Conservation (phyloP, 2,329 filamentous ascomycete species). For the Botrytis deweyae region DNA sequence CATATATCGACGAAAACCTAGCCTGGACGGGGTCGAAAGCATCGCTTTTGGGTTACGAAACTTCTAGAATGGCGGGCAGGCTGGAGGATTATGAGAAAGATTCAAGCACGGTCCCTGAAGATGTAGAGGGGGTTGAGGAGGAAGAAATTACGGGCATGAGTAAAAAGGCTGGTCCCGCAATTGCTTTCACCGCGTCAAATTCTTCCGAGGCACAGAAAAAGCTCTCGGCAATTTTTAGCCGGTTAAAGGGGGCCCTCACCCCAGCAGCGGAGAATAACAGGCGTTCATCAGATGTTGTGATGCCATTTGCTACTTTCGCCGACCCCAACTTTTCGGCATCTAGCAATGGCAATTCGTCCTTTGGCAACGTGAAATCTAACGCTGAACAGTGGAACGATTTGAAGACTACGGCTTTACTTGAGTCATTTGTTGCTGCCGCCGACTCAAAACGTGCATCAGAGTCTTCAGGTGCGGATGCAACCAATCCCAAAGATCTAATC, state of each 20-base stretch:
- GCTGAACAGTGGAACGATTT: constrained; percentile 59
- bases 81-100: constrained; percentile 51
- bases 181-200: constrained; percentile 14
- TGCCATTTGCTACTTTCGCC: constrained; percentile 12
- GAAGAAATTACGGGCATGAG: constrained; percentile 22
- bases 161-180: constrained; percentile 2
- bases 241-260: background rate
- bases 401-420: constrained; percentile 58
- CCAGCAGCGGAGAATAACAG: background rate
- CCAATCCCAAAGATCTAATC: constrained; percentile 45
- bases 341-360: constrained; percentile 3
- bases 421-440: constrained; percentile 54
- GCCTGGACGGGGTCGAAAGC: constrained; percentile 47
- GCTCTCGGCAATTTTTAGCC: constrained; percentile 14
- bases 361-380: constrained; percentile 22
- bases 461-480: constrained; percentile 31
- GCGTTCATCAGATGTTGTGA: constrained; percentile 14
- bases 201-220: constrained; percentile 10
- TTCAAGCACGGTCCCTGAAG: constrained; percentile 43
- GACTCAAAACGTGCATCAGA: constrained; percentile 40
- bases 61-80: constrained; percentile 55
- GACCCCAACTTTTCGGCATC: constrained; percentile 22
- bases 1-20: constrained; percentile 65
- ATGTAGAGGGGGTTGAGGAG: constrained; percentile 45
- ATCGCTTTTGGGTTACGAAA: constrained; percentile 56